Evolutionary conservation across 139 green algal species (phyloP).

Genomic region (Chloropicon primus): DNA sequence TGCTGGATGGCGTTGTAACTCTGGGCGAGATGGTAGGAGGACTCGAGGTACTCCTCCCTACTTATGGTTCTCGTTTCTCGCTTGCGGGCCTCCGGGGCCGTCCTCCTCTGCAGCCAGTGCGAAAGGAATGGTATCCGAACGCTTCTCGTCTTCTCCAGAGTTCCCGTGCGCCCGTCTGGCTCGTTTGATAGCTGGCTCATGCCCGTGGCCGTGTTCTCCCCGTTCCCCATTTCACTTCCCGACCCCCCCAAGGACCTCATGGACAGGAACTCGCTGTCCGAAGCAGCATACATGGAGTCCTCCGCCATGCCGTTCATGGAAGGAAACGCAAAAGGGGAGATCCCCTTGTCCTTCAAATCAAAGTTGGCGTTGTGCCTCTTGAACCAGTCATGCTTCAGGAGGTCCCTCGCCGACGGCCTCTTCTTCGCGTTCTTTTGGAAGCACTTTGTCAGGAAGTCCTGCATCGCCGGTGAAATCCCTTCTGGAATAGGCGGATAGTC

Average conservation of each 20-base stretch:
- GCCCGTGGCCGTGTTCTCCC: no score
- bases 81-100: neutral
- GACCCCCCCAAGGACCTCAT: no score
- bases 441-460: conserved; percentile 81
- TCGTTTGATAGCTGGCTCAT: no score
- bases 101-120: neutral
- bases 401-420: conserved; percentile 48
- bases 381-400: conserved; percentile 82
- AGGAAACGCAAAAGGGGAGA: neutral
- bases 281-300: conserved; percentile 24
- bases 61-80: conserved; percentile 11
- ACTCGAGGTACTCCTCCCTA: conserved; percentile 11
- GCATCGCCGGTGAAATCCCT: conserved; percentile 40
- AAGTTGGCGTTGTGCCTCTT: conserved; percentile 40
- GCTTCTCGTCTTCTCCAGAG: no score
- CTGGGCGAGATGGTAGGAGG: neutral
- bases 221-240: no score
- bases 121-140: neutral
- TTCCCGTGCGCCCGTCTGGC: no score
- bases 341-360: conserved; percentile 20
- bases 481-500: conserved; percentile 67
- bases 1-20: neutral
- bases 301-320: neutral
- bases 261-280: no score
- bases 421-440: conserved; percentile 83